phyloP scores from a whole-genome alignment of 2,329 filamentous ascomycete species.

The Colletotrichum zoysiae region DNA sequence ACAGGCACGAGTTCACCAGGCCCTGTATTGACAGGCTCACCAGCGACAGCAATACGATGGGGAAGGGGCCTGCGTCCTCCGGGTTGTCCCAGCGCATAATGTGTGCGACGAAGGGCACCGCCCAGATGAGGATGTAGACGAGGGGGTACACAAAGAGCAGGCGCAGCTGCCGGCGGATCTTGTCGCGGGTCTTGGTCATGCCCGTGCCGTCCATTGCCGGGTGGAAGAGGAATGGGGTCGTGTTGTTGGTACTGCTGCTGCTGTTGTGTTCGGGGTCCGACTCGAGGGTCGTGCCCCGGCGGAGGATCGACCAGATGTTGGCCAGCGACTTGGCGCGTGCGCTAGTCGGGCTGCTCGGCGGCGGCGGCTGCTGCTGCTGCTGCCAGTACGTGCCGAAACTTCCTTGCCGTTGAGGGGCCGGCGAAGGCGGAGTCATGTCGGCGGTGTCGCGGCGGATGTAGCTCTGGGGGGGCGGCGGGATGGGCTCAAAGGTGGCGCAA shows the following conservation, averaged over 20 bases:
- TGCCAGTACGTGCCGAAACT: slow-evolving; percentile 33
- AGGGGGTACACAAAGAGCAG: slow-evolving; percentile 82
- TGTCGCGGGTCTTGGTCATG: slow-evolving; percentile 59
- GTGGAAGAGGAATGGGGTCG: slow-evolving; percentile 37
- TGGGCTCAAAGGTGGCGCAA: slow-evolving; percentile 32
- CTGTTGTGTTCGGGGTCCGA: slow-evolving; percentile 33
- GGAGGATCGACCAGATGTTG: slow-evolving; percentile 46
- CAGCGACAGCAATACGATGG: slow-evolving; percentile 66
- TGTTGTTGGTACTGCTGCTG: neutral
- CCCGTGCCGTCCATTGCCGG: slow-evolving; percentile 45
- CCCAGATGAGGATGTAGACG: slow-evolving; percentile 79
- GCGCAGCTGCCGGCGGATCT: slow-evolving; percentile 76
- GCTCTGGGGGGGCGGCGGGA: slow-evolving; percentile 36
- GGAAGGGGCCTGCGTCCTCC: slow-evolving; percentile 58
- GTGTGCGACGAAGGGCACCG: slow-evolving; percentile 77
- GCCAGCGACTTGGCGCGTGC: slow-evolving; percentile 45
- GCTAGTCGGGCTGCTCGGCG: slow-evolving; percentile 29
- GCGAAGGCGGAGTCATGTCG: slow-evolving; percentile 13
- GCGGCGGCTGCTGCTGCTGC: neutral
- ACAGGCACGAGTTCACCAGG: slow-evolving; percentile 75
- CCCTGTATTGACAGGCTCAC: slow-evolving; percentile 75
- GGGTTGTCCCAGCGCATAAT: slow-evolving; percentile 66
- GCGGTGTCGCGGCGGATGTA: slow-evolving; percentile 38
- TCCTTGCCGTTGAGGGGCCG: neutral
- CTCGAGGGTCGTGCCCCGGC: slow-evolving; percentile 39